Evolutionary conservation across 371 early-diverging fungal species (phyloP).

Genomic region (Funneliformis caledonium): DNA sequence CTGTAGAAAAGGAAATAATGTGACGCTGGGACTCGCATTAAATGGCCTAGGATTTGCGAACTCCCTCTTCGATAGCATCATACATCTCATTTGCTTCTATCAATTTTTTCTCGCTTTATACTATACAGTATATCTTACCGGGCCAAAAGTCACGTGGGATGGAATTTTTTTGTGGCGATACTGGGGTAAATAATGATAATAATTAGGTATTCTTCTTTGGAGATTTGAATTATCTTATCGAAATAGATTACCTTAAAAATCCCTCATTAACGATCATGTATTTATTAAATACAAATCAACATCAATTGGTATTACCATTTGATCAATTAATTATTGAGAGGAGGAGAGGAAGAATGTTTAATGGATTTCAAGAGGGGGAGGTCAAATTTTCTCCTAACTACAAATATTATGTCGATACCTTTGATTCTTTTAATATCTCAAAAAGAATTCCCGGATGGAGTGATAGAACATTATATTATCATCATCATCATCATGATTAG

Average conservation of each 20-base stretch:
- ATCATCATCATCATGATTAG: background rate
- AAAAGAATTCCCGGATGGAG: constrained; percentile 71
- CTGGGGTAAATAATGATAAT: constrained; percentile 46
- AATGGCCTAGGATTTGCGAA: too few species aligned
- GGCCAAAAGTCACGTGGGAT: too few species aligned
- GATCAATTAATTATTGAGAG: constrained; percentile 63
- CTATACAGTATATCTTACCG: too few species aligned
- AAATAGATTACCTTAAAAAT: constrained; percentile 52
- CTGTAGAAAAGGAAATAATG: too few species aligned
- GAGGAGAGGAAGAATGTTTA: constrained; percentile 52
- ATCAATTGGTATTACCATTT: constrained; percentile 48
- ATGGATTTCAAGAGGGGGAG: constrained; percentile 58
- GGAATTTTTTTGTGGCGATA: too few species aligned
- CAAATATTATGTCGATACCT: constrained; percentile 60
- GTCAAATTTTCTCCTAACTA: constrained; percentile 69
- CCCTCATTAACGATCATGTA: constrained; percentile 41
- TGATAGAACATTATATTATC: constrained; percentile 67
- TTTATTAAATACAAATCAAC: constrained; percentile 42
- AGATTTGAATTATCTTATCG: constrained; percentile 72
- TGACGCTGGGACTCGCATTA: too few species aligned
- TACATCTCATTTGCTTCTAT: too few species aligned
- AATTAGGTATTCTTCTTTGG: constrained; percentile 70
- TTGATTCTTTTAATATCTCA: constrained; percentile 50
- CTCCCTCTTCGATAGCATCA: too few species aligned
- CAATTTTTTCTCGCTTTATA: too few species aligned